Percentiles rank a stretch among this genome's conserved stretches.
phyloP scores from a whole-genome alignment of 2,329 filamentous ascomycete species.

The Biscogniauxia mediterranea region DNA sequence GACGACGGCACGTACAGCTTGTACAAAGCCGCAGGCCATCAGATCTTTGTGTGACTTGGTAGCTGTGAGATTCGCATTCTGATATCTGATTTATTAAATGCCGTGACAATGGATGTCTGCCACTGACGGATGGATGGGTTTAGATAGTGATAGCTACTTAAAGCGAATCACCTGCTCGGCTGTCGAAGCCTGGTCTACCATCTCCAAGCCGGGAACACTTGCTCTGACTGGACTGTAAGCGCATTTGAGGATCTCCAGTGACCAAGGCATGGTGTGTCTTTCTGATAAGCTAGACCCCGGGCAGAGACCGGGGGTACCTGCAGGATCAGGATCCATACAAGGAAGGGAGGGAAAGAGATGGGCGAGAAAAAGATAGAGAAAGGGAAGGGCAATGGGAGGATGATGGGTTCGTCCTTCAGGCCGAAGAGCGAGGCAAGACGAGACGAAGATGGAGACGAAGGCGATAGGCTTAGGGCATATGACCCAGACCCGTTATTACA shows the following conservation, averaged over 20 bases:
- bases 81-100: not conserved
- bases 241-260: slow-evolving; percentile 2
- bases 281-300: slow-evolving; percentile 14
- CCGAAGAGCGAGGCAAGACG: slow-evolving; percentile 6
- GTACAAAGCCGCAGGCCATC: not conserved
- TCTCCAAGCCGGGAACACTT: slow-evolving; percentile 7
- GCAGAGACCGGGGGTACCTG: slow-evolving; percentile 20
- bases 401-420: not conserved
- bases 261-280: slow-evolving; percentile 15
- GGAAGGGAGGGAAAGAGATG: not conserved
- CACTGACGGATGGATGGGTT: not conserved
- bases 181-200: not conserved
- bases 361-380: slow-evolving; percentile 12
- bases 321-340: slow-evolving; percentile 21
- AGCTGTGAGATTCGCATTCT: not conserved
- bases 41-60: not conserved
- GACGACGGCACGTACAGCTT: not conserved
- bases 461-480: not conserved
- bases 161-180: not conserved
- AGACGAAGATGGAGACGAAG: slow-evolving; percentile 12
- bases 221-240: slow-evolving; percentile 18
- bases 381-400: slow-evolving; percentile 2
- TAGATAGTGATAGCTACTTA: not conserved
- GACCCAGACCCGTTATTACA: slow-evolving; percentile 9
- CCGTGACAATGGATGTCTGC: not conserved